Conservation (phyloP, 208 protist species). For the Trypanosoma boissoni region DNA sequence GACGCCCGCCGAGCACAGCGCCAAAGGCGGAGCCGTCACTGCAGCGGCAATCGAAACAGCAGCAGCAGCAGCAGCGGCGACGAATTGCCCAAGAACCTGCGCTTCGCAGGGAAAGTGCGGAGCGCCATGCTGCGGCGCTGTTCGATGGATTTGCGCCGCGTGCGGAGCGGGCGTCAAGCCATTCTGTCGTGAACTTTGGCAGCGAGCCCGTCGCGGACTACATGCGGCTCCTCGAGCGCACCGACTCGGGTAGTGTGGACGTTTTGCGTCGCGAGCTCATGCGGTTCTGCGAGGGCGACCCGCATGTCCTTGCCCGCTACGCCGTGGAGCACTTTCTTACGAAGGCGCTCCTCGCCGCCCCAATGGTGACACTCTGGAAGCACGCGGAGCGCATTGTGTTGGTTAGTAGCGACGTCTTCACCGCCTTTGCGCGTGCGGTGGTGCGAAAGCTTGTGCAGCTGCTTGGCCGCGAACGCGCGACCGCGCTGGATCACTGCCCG, state of each 20-base stretch:
- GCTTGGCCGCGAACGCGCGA: slow-evolving; percentile 17
- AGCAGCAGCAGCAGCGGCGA: neutral
- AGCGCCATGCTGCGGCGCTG: slow-evolving; percentile 19
- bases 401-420: slow-evolving; percentile 17
- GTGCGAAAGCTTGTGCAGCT: slow-evolving; percentile 14
- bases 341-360: slow-evolving; percentile 7
- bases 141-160: slow-evolving; percentile 19
- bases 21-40: too few species aligned
- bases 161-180: slow-evolving; percentile 16
- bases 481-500: slow-evolving; percentile 2
- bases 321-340: slow-evolving; percentile 25
- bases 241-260: slow-evolving; percentile 15
- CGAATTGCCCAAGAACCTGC: too few species aligned
- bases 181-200: slow-evolving; percentile 29
- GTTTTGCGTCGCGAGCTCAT: slow-evolving; percentile 28
- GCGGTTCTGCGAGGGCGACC: slow-evolving; percentile 18
- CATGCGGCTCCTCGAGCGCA: slow-evolving; percentile 26
- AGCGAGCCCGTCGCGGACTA: slow-evolving; percentile 34
- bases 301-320: slow-evolving; percentile 19
- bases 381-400: slow-evolving; percentile 21
- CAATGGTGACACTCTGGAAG: slow-evolving; percentile 30
- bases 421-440: slow-evolving; percentile 13
- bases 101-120: too few species aligned
- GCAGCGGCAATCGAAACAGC: neutral
- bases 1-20: neutral